A percentile compares a stretch with the other conserved stretches of the same genome.
These are phyloP conservation scores for Aspergillus sergii DNA, from an alignment of 2,329 filamentous ascomycete species.

Conservation along the genomic window DNA sequence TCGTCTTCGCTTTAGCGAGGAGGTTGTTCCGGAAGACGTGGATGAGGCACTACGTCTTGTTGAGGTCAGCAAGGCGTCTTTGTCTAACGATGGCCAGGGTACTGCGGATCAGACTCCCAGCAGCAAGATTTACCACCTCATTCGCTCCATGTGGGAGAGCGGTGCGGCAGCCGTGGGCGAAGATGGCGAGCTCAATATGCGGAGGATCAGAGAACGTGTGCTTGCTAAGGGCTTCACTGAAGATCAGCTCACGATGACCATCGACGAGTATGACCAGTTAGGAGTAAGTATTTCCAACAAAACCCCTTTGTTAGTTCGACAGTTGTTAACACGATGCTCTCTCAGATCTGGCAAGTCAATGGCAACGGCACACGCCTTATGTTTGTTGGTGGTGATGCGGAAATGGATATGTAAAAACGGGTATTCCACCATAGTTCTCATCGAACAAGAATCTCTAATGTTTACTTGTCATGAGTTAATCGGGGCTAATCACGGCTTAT, in stretches of 20 bases:
- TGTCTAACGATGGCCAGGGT: conserved; percentile 70
- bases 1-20: conserved; percentile 81
- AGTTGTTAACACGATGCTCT: conserved; percentile 40
- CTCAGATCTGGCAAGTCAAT: conserved; percentile 76
- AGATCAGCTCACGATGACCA: conserved; percentile 82
- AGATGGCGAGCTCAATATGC: conserved; percentile 77
- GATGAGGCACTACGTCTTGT: conserved; percentile 90
- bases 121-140: conserved; percentile 92
- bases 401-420: conserved; percentile 49
- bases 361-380: conserved; percentile 70
- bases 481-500: not conserved
- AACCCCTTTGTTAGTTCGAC: not conserved
- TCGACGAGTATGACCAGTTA: conserved; percentile 85
- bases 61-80: conserved; percentile 88
- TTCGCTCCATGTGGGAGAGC: conserved; percentile 82
- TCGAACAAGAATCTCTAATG: conserved; percentile 2
- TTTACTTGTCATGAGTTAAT: conserved; percentile 5
- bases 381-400: conserved; percentile 65
- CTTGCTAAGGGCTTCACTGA: conserved; percentile 96
- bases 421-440: conserved; percentile 7
- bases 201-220: conserved; percentile 86
- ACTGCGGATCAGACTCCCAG: conserved; percentile 75
- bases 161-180: conserved; percentile 77
- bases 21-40: conserved; percentile 88
- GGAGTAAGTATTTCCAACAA: conserved; percentile 69